Base-by-base conservation (phyloP, 768 basidiomycete genomes). In the Leccinum arenicola region DNA sequence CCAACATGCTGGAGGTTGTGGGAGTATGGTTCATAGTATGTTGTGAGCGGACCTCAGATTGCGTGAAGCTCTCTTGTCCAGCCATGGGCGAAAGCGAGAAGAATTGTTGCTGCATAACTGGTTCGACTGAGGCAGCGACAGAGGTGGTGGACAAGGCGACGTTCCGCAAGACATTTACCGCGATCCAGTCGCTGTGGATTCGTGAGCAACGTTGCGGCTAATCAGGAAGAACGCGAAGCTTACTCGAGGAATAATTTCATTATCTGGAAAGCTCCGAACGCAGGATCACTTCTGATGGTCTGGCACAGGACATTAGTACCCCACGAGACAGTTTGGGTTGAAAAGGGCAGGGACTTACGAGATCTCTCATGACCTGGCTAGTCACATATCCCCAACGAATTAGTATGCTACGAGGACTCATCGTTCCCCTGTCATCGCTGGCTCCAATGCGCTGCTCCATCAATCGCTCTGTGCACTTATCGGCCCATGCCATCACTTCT, bases 311-410 rank as follows among this genome's bases (percentile, higher is more conserved):
- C 11, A 54, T 64, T 52, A 63, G 43, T 23, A 53, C 19, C 21
- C 36, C 19, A 5, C 36, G 12, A 3, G 36, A 54, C 55, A 50
- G 15, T 23, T 31, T 47, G 29, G 5, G 14, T 36, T 55, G 53
- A 57, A 56, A 23, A 7, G 60, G 47, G 58, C 57, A 74, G n/a
- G n/a, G 40, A n/a, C 88, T 72, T 70, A 93, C 90, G 72, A 95
- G 77, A 74, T 95, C 93, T 66, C 93, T 80, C 91, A 94, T 95
- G 66, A 95, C 85, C 73, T 95, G 92, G 73, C 89, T 91, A 17
- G 92, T 93, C 69, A 94, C 93, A 75, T 94, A 94, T 52, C 91
- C 90, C 92, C 91, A 93, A 56, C 92, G 85, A 71, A 94, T 92
- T 68, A 95, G 79, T 55, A 93, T 84, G 69, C 91, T 93, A 62